Base-by-base conservation (phyloP, 345 rosid genomes). In the Brassica incana region DNA sequence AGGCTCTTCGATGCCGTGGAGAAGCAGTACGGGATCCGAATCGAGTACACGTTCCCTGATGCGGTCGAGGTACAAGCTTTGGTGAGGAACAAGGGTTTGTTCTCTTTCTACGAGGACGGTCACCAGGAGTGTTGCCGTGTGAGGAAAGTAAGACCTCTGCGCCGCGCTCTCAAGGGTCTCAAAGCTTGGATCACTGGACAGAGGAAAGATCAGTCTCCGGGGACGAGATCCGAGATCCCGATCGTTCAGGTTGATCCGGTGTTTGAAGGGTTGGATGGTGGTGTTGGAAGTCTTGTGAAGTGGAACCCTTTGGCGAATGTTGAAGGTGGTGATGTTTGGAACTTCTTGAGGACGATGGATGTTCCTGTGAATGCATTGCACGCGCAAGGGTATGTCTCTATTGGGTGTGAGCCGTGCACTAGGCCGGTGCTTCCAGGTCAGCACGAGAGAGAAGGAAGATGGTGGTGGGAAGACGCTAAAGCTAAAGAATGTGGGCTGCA, bases 401-500 rank as follows among this genome's bases (percentile, higher is more conserved):
- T 95, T 16, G 99, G 99, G 2, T 95, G 99, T 9, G 99, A 95
- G 89, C 98, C 99, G 0, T 95, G 99, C 85, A 95, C 99, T 0
- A 89, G 97, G 87, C 86, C 98, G 0, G 96, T 93, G 1, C 93
- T 95, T 33, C 99, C 99, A 0, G 99, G 99, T 25, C 99, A 95
- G 67, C 99, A 93, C 25, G 98, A 95, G 84, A 91, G 99, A 76
- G 99, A 95, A 85, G 99, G 99, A 79, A 90, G 99, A 77, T 95
- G 98, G 99, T 95, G 99, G 99, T 95, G 99, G 99, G 99, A 95
- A 89, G 99, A 95, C 36, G 92, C 99, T 66, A 91, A 83, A 83
- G 97, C 99, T 10, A 93, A 95, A 86, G 99, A 95, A 74, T 95
- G 99, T 29, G 99, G 99, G 30, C 88, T 95, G 50, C 99, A 92